These are phyloP conservation scores for Kurtzmaniella quercitrusa DNA, from an alignment of 1,139 yeast genomes.

Conservation along the genomic window DNA sequence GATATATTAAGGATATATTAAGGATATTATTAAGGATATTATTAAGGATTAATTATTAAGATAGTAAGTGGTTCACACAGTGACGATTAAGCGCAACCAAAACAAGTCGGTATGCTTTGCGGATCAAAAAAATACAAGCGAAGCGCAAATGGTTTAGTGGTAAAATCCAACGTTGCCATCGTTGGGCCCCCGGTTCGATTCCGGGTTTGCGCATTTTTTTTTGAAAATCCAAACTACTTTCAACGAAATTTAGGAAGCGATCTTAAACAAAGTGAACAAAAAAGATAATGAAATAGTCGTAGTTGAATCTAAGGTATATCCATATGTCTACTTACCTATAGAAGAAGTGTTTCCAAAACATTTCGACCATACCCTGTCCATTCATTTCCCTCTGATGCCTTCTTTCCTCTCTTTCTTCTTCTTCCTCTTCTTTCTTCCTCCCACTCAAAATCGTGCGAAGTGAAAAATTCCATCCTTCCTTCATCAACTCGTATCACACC, in stretches of 20 bases:
- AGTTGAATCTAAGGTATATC: too few species aligned
- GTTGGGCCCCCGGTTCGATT: slow-evolving; percentile 5
- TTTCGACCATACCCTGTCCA: too few species aligned
- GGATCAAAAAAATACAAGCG: neutral
- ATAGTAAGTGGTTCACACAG: too few species aligned
- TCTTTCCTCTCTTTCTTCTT: neutral
- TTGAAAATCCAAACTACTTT: too few species aligned
- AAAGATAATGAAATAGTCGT: neutral
- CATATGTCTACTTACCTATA: too few species aligned
- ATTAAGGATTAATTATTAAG: too few species aligned
- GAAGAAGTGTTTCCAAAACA: too few species aligned
- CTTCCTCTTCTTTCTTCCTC: neutral
- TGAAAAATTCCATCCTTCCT: neutral
- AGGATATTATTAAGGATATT: too few species aligned
- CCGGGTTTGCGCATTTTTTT: slow-evolving; percentile 4
- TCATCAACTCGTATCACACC: neutral
- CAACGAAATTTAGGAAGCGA: too few species aligned
- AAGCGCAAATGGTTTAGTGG: slow-evolving; percentile 2
- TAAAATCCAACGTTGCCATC: slow-evolving; percentile 4
- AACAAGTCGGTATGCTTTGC: neutral
- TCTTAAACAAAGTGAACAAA: too few species aligned
- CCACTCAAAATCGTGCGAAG: neutral
- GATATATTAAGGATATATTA: too few species aligned
- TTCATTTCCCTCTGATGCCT: neutral
- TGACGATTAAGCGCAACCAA: neutral